Conservation (phyloP, 2,329 filamentous ascomycete genomes). For the Nemania abortiva region DNA sequence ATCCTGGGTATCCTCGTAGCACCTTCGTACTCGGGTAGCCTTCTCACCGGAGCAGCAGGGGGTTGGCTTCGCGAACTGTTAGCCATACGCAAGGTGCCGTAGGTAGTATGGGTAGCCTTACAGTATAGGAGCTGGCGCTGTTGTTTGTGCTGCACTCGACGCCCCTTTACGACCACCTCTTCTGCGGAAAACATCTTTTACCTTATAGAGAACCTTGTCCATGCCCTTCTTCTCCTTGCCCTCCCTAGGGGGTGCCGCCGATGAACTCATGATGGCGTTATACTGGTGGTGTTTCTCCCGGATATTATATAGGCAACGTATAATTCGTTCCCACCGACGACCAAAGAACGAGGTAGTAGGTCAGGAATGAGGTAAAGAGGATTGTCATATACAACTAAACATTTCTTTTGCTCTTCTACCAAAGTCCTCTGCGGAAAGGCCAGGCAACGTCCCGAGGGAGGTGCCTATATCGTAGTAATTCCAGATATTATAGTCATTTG, state of each 20-base stretch:
- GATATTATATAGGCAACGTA: not conserved
- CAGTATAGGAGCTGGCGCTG: constrained; percentile 39
- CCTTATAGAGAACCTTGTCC: constrained; percentile 61
- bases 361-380: not conserved
- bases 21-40: constrained; percentile 45
- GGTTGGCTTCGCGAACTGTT: constrained; percentile 41
- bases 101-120: constrained; percentile 35
- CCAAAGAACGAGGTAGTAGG: constrained; percentile 9
- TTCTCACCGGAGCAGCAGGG: constrained; percentile 34
- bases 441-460: not conserved
- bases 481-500: not conserved
- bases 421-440: not conserved
- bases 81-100: constrained; percentile 25
- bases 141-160: constrained; percentile 28
- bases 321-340: constrained; percentile 18
- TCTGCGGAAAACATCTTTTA: constrained; percentile 63
- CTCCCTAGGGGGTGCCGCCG: constrained; percentile 41
- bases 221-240: constrained; percentile 60
- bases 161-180: constrained; percentile 52
- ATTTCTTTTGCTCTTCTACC: constrained; percentile 23
- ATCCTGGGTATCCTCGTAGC: constrained; percentile 59
- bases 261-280: constrained; percentile 45
- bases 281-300: constrained; percentile 6
- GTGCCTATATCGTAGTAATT: not conserved
- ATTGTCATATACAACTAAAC: constrained; percentile 30